Conservation (phyloP, 257 asterid species). For the Lycium ferocissimum region DNA sequence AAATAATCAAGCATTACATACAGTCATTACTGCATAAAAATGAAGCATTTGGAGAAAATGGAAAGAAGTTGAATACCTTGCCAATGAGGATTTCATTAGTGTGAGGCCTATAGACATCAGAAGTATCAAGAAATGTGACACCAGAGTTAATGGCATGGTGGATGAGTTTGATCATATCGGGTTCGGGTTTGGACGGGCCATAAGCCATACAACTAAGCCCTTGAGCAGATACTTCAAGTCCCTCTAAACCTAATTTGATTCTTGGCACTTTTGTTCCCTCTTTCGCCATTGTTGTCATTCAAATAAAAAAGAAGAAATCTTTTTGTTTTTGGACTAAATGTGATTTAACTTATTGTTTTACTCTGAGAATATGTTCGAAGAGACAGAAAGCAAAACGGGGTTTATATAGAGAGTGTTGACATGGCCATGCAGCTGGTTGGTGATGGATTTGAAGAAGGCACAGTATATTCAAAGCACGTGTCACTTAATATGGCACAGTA, state of each 20-base stretch:
- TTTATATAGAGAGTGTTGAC: too few species aligned
- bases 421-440: too few species aligned
- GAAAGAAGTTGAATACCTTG: conserved; percentile 32
- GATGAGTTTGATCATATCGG: conserved; percentile 53
- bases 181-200: conserved; percentile 54
- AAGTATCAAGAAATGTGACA: conserved; percentile 47
- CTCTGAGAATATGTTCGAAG: too few species aligned
- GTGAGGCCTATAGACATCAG: conserved; percentile 50
- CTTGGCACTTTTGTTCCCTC: conserved; percentile 33
- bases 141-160: conserved; percentile 51
- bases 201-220: conserved; percentile 59
- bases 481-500: too few species aligned
- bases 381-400: too few species aligned
- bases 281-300: conserved; percentile 26
- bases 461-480: too few species aligned
- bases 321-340: too few species aligned
- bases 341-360: too few species aligned
- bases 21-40: too few species aligned
- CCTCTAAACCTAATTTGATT: conserved; percentile 49
- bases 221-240: conserved; percentile 45
- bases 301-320: neutral
- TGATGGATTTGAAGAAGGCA: too few species aligned
- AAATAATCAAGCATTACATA: too few species aligned
- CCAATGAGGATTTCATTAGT: conserved; percentile 53
- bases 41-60: neutral